Conservation (phyloP, 1,139 yeast species). For the Blastobotrys aristatus region DNA sequence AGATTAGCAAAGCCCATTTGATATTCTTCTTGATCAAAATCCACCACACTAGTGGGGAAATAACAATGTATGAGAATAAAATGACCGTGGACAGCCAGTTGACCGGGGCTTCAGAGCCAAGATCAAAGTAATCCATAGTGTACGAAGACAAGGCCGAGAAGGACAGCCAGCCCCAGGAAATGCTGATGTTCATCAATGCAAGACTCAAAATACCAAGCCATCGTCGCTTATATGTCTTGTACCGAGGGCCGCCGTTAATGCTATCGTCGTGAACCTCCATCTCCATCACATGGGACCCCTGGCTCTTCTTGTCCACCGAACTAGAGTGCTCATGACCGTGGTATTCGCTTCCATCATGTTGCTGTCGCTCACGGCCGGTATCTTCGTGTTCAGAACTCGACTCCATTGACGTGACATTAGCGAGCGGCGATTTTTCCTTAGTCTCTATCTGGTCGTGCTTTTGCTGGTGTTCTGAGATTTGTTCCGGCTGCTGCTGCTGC, state of each 20-base stretch:
- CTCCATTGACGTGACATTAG: not conserved
- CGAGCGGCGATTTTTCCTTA: not conserved
- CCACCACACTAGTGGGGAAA: conserved; percentile 30
- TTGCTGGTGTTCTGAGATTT: conserved; percentile 1
- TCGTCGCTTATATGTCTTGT: conserved; percentile 31
- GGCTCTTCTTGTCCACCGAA: conserved; percentile 5
- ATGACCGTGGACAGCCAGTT: conserved; percentile 37
- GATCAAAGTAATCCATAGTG: conserved; percentile 26
- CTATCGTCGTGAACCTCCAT: conserved; percentile 5
- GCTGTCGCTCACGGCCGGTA: too few relatives aligned
- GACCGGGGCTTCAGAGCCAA: conserved; percentile 30
- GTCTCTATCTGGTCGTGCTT: not conserved
- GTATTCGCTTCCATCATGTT: not conserved
- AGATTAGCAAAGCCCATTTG: conserved; percentile 25
- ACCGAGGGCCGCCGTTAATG: conserved; percentile 12
- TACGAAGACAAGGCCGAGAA: conserved; percentile 33
- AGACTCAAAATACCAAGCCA: conserved; percentile 34
- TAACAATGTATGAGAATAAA: conserved; percentile 31
- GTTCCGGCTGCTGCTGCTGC: not conserved
- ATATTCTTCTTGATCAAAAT: conserved; percentile 24
- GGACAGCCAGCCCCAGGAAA: conserved; percentile 37
- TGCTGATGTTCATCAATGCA: conserved; percentile 32
- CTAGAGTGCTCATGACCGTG: conserved; percentile 4
- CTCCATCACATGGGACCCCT: conserved; percentile 4
- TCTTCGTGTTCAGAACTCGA: not conserved